These are phyloP conservation scores for Microbotryum intermedium DNA, from an alignment of 1,284 basidiomycete species.

Conservation along the genomic window DNA sequence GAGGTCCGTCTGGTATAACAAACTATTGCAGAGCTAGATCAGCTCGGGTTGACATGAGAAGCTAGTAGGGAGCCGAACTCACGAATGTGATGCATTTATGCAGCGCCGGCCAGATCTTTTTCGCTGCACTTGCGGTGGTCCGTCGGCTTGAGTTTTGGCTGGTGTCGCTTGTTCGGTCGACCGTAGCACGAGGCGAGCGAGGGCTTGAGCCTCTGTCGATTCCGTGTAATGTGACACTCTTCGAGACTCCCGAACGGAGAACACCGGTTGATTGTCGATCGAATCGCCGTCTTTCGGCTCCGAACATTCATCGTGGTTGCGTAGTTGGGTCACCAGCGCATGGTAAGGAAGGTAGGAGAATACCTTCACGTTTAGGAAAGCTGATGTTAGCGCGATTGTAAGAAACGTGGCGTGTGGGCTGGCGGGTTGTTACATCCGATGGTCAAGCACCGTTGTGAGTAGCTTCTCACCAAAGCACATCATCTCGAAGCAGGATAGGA, in stretches of 20 bases:
- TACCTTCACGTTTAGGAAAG: constrained; percentile 61
- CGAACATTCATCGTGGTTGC: not conserved
- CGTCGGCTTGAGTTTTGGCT: constrained; percentile 5
- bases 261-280: not conserved
- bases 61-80: too few relatives aligned
- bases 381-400: constrained; percentile 48
- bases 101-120: constrained; percentile 6
- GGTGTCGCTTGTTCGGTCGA: not conserved
- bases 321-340: constrained; percentile 13
- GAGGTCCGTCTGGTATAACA: too few relatives aligned
- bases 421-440: too few relatives aligned
- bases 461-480: constrained; percentile 31
- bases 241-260: not conserved
- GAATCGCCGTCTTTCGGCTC: not conserved
- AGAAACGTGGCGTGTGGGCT: too few relatives aligned
- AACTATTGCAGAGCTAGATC: too few relatives aligned
- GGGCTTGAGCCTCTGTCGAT: not conserved
- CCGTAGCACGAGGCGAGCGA: not conserved
- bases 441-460: too few relatives aligned
- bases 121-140: constrained; percentile 11
- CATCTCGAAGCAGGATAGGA: constrained; percentile 66
- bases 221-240: not conserved
- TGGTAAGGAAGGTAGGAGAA: constrained; percentile 63
- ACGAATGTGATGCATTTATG: not conserved
- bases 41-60: too few relatives aligned